phyloP scores from a whole-genome alignment of 345 rosid species.

The Punica granatum region DNA sequence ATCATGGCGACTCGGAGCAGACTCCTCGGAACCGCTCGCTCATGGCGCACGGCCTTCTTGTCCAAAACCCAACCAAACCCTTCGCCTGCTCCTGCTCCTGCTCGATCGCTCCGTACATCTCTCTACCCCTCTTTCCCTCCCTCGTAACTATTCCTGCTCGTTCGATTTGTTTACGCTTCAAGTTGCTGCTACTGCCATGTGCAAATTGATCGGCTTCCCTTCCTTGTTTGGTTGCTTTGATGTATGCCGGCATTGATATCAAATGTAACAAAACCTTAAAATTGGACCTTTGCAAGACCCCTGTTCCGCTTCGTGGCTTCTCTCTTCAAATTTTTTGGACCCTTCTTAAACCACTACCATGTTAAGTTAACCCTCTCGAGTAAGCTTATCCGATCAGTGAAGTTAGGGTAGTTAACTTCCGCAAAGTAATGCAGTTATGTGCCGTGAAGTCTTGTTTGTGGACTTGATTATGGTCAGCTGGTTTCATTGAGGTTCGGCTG shows the following conservation, averaged over 20 bases:
- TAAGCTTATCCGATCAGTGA: background rate
- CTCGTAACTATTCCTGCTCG: conserved; percentile 18
- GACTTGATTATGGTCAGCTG: background rate
- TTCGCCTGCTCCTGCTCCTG: conserved; percentile 11
- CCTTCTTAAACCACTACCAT: background rate
- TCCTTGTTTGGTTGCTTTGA: background rate
- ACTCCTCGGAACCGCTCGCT: conserved; percentile 30
- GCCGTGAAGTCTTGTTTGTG: background rate
- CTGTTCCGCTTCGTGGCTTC: background rate
- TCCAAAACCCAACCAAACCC: conserved; percentile 21
- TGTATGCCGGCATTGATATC: background rate
- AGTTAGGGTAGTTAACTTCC: background rate
- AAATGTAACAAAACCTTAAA: background rate
- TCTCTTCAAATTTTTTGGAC: background rate
- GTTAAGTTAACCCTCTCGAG: background rate
- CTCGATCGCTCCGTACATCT: conserved; percentile 16
- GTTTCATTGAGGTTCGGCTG: background rate
- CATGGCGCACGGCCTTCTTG: conserved; percentile 22
- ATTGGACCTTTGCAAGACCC: background rate
- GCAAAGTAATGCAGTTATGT: background rate
- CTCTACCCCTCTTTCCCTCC: conserved; percentile 17
- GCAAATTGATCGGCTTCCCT: background rate
- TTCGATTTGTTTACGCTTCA: background rate
- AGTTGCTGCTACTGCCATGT: background rate
- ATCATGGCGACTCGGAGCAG: conserved; percentile 37